Base-by-base conservation (phyloP, 192 early-diverging fungal species). In the Backusella psychrophila region DNA sequence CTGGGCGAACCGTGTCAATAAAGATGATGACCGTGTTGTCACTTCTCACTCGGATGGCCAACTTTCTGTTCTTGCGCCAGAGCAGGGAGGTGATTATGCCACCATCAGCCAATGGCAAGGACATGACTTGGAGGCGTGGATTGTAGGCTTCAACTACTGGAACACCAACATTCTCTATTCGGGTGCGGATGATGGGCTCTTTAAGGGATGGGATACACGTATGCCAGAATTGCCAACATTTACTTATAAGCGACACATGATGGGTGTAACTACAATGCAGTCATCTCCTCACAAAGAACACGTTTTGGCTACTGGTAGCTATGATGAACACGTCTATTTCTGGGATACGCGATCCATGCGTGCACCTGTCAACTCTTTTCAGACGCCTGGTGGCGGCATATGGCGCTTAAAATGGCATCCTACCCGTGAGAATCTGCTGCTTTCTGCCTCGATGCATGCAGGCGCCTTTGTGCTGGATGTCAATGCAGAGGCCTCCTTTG, bases 331-430 rank as follows among this genome's bases (percentile, higher is more conserved):
- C 23, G 84, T 98, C 46, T 77, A 92, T 69, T 86, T 97, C 46
- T 99, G 97, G 97, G 97, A 99, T 78, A 93, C 89, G 5, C 89
- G 97, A 11, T 87, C 79, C 8, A 95, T 97, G 93, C 85, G 91
- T n/a, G 46, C 71, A 23, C 96, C 96, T 3, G 29, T 96, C 59
- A 75, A 83, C 1, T 92, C 93, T 23, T 78, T 88, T 52, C 87
- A 87, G 35, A 90, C 91, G 19, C 95, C 91, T 34, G 96, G 96
- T 5, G 96, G 97, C 6, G 97, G 97, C 11, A 94, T 97, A 11
- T 99, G 97, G 97, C 84, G 96, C 29, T 79, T 99, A 42, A 94
- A 95, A 84, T 99, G 96, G 96, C 96, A 98, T 77, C 97, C 97
- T 1, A 86, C 82, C 0, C 81, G 87, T 8, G 77, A 87, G 1